These are phyloP conservation scores for Globisporangium nodosum DNA, from an alignment of 352 stramenopile genomes.

Conservation along the genomic window DNA sequence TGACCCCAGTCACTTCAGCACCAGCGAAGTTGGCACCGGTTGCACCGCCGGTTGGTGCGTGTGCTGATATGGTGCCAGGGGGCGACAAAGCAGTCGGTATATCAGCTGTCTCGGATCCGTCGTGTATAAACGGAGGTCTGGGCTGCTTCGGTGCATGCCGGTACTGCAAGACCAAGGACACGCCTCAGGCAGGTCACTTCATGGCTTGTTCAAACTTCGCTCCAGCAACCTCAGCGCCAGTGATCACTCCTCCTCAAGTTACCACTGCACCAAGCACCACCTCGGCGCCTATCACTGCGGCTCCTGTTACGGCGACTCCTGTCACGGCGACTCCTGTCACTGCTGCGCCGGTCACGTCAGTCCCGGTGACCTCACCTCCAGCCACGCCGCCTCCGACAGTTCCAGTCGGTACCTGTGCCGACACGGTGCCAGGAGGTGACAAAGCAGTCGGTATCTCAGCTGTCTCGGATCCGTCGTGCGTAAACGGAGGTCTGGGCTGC, in stretches of 20 bases:
- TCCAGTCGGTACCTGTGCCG: not conserved
- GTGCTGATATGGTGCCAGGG: not conserved
- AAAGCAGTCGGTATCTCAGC: constrained; percentile 5
- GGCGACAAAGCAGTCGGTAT: constrained; percentile 6
- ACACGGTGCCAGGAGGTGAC: constrained; percentile 1
- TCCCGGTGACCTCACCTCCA: not conserved
- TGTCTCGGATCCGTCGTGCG: constrained; percentile 5
- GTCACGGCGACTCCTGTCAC: not conserved
- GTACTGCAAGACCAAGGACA: constrained; percentile 11
- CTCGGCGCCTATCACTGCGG: not conserved
- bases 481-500: constrained; percentile 15
- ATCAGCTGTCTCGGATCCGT: constrained; percentile 3
- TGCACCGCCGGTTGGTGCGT: not conserved
- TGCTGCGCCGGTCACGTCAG: not conserved
- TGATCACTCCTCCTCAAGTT: not conserved
- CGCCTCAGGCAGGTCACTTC: constrained; percentile 6
- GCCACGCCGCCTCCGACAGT: not conserved
- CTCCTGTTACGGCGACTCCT: too few species aligned
- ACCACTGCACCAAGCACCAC: not conserved
- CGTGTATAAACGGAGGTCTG: constrained; percentile 12
- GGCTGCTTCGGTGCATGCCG: constrained; percentile 10
- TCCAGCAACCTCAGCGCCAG: too few species aligned
- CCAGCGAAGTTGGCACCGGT: not conserved
- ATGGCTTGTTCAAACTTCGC: constrained; percentile 4
- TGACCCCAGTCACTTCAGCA: not conserved